Conservation (phyloP, 2,329 filamentous ascomycete species). For the Teratosphaeria epicoccoides region DNA sequence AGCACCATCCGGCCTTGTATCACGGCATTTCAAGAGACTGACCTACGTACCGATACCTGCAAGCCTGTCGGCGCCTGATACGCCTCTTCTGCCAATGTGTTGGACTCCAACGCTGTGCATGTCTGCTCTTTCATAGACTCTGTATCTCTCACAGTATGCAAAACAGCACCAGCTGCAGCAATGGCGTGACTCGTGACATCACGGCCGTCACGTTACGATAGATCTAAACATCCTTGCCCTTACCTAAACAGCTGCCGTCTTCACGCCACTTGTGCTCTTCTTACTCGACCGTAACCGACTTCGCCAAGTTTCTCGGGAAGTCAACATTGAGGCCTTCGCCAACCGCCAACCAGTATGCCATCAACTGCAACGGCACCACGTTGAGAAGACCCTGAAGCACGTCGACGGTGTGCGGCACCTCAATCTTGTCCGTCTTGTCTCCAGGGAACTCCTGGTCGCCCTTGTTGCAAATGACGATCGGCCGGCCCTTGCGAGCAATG, state of each 20-base stretch:
- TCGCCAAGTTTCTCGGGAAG: constrained; percentile 96
- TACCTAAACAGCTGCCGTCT: too few relatives aligned
- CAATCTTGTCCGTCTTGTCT: constrained; percentile 89
- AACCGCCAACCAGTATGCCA: constrained; percentile 97
- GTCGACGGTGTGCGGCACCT: constrained; percentile 92
- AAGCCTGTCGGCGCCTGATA: not conserved
- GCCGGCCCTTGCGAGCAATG: constrained; percentile 87
- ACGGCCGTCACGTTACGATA: not conserved
- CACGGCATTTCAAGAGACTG: too few relatives aligned
- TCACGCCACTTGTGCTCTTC: not conserved
- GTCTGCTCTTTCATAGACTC: not conserved
- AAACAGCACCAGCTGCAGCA: not conserved
- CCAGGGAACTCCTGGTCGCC: constrained; percentile 78
- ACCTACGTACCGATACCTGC: not conserved
- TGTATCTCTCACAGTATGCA: not conserved
- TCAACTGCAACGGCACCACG: constrained; percentile 92
- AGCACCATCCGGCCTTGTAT: too few relatives aligned
- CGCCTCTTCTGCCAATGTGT: not conserved
- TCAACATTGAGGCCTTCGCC: constrained; percentile 93
- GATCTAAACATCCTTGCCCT: not conserved
- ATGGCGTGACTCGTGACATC: not conserved
- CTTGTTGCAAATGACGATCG: constrained; percentile 96
- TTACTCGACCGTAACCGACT: constrained; percentile 98
- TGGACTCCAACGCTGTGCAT: too few relatives aligned
- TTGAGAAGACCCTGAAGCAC: constrained; percentile 93